Evolutionary conservation across 2,329 filamentous ascomycete species (phyloP), one percentile per base, ranked within the genome.

Genomic region (Diaporthe amygdali): DNA sequence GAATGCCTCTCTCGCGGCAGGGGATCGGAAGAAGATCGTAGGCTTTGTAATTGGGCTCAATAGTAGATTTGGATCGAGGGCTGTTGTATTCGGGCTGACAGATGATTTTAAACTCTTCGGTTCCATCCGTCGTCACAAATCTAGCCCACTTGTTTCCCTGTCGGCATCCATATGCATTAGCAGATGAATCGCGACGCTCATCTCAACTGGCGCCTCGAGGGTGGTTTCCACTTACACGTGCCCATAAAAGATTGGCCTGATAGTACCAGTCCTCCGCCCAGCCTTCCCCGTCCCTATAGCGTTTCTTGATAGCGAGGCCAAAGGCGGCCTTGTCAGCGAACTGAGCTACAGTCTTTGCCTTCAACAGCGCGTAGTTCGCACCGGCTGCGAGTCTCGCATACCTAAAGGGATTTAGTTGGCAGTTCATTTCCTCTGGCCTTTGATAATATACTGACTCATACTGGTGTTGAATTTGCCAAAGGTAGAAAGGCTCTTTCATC

Each of bases 371-470:
- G 2, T 41, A 59, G 37, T 59, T 59, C 9, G 55, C 55, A 12
- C 55, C 55, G 34, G 12, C 34, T 8, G 54, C 54, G 7, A 56
- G 34, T 25, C 54, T 37, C 12, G 34, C 14, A 17, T 61, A 25
- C 17, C 55, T 61, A 1, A 8, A 5, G 2, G 14, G 4, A 0
- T 2, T 61, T 7, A 61, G 25, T n/a, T 10, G 20, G 5, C 0
- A 27, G n/a, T 1, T n/a, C 25, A 2, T 3, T 17, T 27, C 6
- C 20, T 20, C 17, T 6, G 0, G 6, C 9, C 5, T 2, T 7
- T 37, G 0, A 1, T 4, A 0, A 4, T 39, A 15, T n/a, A 6
- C 55, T 14, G 20, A 61, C 55, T 61, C 55, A 37, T 30, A 17
- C 1, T 12, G 8, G 1, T 61, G 22, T 7, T 44, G 22, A 14